These are phyloP conservation scores for Ligustrum vulgare DNA, from an alignment of 257 asterid genomes.

Conservation along the genomic window DNA sequence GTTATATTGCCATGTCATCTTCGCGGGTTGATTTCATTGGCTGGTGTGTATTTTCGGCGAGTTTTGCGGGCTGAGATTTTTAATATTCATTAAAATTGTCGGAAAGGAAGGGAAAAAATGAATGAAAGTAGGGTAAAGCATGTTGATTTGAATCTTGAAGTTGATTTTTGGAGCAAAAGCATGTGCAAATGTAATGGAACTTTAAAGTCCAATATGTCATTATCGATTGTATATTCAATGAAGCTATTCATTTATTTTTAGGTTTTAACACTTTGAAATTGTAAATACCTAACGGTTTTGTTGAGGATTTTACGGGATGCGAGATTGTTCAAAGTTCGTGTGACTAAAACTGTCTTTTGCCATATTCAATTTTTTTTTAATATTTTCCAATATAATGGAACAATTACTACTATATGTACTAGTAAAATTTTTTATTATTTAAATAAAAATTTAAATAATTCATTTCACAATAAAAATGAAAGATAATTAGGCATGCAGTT, in stretches of 20 bases:
- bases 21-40: neutral
- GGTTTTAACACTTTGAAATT: neutral
- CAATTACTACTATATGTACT: neutral
- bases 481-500: too few relatives aligned
- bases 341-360: too few relatives aligned
- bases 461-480: too few relatives aligned
- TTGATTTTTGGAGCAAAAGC: conserved; percentile 53
- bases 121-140: conserved; percentile 21
- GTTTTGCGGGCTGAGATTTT: conserved; percentile 27
- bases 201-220: conserved; percentile 27
- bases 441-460: too few relatives aligned
- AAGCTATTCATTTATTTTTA: conserved; percentile 10
- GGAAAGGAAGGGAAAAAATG: neutral
- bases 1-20: conserved; percentile 31
- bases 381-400: too few relatives aligned
- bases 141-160: conserved; percentile 22
- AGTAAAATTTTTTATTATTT: too few relatives aligned
- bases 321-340: neutral
- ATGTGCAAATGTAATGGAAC: conserved; percentile 43
- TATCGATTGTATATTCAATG: conserved; percentile 23
- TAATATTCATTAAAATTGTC: neutral
- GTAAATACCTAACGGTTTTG: neutral
- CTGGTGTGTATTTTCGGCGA: conserved; percentile 23
- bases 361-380: too few relatives aligned
- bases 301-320: neutral